Conservation (phyloP, 148 eudicot species). For the Camellia japonica region DNA sequence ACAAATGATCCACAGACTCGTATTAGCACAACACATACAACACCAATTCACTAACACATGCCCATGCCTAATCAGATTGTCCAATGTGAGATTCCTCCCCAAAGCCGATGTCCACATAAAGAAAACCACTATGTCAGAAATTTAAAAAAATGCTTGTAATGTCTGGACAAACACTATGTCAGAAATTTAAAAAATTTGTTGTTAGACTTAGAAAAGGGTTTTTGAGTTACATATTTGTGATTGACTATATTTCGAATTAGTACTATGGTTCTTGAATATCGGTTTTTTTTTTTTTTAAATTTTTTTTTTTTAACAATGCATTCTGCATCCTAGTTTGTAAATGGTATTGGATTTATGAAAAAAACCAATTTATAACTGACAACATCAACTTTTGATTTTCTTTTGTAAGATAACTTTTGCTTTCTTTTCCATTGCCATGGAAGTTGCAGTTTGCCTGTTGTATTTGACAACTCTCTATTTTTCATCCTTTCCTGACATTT, state of each 20-base stretch:
- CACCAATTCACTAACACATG: no score
- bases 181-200: no score
- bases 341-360: not conserved
- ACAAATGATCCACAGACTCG: no score
- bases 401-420: not conserved
- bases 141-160: no score
- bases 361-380: conserved; percentile 2
- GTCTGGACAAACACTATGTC: no score
- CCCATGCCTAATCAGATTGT: no score
- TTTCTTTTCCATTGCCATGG: not conserved
- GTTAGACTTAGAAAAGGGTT: not conserved
- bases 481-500: conserved; percentile 3
- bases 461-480: not conserved
- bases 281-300: not conserved
- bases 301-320: not conserved
- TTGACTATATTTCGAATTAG: not conserved
- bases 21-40: no score
- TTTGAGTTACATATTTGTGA: not conserved
- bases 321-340: not conserved
- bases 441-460: not conserved
- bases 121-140: no score
- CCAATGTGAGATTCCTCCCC: no score
- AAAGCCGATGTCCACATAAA: no score
- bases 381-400: not conserved
- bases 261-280: not conserved